Conservation (phyloP, 805 yeast genomes). For the Sungouiozyma ichnusensis region DNA sequence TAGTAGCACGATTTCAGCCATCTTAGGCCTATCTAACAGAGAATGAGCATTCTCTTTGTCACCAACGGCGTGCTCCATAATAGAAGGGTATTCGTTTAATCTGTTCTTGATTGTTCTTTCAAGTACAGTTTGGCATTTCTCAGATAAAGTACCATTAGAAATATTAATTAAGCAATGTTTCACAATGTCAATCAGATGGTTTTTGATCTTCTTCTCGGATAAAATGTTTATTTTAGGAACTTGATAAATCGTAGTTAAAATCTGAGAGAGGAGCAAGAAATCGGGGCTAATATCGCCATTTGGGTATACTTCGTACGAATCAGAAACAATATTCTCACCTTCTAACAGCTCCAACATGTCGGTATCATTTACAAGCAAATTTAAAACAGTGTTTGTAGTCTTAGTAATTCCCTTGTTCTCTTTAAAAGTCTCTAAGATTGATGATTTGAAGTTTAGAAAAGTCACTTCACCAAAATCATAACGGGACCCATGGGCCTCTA, state of each 20-base stretch:
- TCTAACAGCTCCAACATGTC: constrained; percentile 29
- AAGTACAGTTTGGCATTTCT: constrained; percentile 21
- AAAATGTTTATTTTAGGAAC: constrained; percentile 17
- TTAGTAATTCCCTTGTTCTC: constrained; percentile 17
- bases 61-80: constrained; percentile 9
- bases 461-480: constrained; percentile 76
- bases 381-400: constrained; percentile 24
- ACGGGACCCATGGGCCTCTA: constrained; percentile 60
- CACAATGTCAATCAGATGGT: constrained; percentile 38
- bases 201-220: constrained; percentile 13
- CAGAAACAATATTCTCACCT: constrained; percentile 35
- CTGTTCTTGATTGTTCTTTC: constrained; percentile 22
- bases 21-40: constrained; percentile 27
- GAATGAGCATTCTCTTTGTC: too few species aligned
- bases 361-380: constrained; percentile 27
- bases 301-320: constrained; percentile 51
- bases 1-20: constrained; percentile 47
- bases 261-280: constrained; percentile 42
- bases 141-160: constrained; percentile 41
- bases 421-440: constrained; percentile 1
- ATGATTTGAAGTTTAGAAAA: constrained; percentile 27
- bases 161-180: constrained; percentile 54
- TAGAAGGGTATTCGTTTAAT: constrained; percentile 32
- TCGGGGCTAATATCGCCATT: constrained; percentile 55
- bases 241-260: constrained; percentile 33